Base-by-base conservation (phyloP, 2,329 filamentous ascomycete species). In the Dothideomycetidae sp. region DNA sequence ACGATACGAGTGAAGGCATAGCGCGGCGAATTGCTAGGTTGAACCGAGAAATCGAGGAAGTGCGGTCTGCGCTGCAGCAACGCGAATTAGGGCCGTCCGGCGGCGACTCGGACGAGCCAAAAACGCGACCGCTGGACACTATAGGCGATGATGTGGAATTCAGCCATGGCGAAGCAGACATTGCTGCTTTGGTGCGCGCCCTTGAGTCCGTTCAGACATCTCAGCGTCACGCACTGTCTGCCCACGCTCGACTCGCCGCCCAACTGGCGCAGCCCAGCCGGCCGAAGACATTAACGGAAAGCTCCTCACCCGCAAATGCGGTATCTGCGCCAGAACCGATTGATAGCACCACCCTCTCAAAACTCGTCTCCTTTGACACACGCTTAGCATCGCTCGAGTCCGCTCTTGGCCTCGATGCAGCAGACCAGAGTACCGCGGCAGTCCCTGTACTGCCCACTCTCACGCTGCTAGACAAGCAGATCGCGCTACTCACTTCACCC, bases 361-460 rank as follows among this genome's bases (percentile, higher is more conserved):
- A 85, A 56, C 79, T 83, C 5, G 82, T 86, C 15, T 81, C 90
- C 44, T 94, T 98, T 50, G 88, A 96, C 53, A 70, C 73, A 18
- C 75, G 90, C 4, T 71, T 98, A 13, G 64, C 78, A 2, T 64
- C 80, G 18, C 65, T 98, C 33, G 90, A 98, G 62, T 75, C 75
- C 47, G 72, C 77, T 1, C 70, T 98, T 17, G 90, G 90, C 7
- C 44, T 58, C n/a, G 50, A 55, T 33, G 73, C 76, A 0, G 70
- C 74, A 9, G 75, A 76, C 47, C 46, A 53, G n/a, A 23, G n/a
- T 18, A 68, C 73, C 39, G 48, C 52, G 12, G 61, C 52, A 46
- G 68, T 73, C 39, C 81, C 88, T 17, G 76, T 98, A 29, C 68
- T 96, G 12, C 84, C 84, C 3, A 81, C 83, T 1, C 67, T 98